These are phyloP conservation scores for Ogataea paraovalis DNA, from an alignment of 805 yeast genomes.

Conservation along the genomic window DNA sequence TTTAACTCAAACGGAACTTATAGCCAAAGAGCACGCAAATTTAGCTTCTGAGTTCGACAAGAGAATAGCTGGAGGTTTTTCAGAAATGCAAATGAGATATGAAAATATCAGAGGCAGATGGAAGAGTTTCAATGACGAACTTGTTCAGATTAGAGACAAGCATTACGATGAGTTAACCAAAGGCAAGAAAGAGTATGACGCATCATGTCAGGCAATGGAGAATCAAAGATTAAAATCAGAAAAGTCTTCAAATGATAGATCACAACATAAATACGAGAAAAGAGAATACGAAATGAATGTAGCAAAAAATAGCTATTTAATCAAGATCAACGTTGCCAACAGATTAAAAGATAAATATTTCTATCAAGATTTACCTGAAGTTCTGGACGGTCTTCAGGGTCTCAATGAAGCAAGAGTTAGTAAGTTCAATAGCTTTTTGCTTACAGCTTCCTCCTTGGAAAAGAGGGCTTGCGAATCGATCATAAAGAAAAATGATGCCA, in stretches of 20 bases:
- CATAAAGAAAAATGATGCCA: conserved; percentile 41
- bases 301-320: conserved; percentile 79
- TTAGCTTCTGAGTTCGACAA: conserved; percentile 57
- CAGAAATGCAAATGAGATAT: conserved; percentile 48
- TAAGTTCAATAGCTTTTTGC: conserved; percentile 65
- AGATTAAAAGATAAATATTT: conserved; percentile 88
- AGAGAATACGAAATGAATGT: conserved; percentile 79
- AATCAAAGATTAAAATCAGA: conserved; percentile 70
- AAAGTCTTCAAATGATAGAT: conserved; percentile 47
- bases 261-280: conserved; percentile 50
- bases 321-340: conserved; percentile 80
- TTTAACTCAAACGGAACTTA: conserved; percentile 74
- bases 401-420: conserved; percentile 75
- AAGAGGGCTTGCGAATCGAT: conserved; percentile 40
- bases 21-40: conserved; percentile 61
- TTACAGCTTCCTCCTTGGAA: conserved; percentile 60
- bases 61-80: conserved; percentile 59
- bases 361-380: conserved; percentile 90
- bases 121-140: conserved; percentile 54
- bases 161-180: conserved; percentile 55
- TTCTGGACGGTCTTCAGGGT: conserved; percentile 79
- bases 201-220: conserved; percentile 77
- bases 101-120: conserved; percentile 53
- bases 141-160: conserved; percentile 44
- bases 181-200: conserved; percentile 75